phyloP scores from a whole-genome alignment of 2,329 filamentous ascomycete genomes.

The Ophiostoma angusticollis region DNA sequence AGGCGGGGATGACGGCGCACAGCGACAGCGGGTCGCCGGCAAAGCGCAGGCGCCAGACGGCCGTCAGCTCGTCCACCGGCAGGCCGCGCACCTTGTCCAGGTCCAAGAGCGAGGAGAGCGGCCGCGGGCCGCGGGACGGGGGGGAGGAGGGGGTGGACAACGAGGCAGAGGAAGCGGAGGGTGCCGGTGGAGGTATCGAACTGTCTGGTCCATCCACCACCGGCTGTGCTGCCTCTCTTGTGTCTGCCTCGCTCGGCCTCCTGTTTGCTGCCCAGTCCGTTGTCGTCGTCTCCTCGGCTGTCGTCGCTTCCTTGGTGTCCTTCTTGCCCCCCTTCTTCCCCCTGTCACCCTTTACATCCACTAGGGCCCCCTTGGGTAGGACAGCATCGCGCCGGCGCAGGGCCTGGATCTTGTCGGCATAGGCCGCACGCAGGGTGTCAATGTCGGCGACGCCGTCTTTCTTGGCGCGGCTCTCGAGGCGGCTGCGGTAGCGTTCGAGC shows the following conservation, averaged over 20 bases:
- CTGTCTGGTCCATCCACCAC: too few relatives aligned
- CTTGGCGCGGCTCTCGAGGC: conserved; percentile 71
- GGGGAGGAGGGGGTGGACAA: conserved; percentile 17
- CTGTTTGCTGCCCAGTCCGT: background rate
- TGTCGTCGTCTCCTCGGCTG: background rate
- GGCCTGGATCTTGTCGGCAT: conserved; percentile 68
- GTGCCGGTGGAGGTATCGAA: too few relatives aligned
- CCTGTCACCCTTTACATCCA: background rate
- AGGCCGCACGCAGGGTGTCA: conserved; percentile 65
- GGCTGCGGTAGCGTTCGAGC: conserved; percentile 74
- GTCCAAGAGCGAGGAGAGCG: conserved; percentile 51
- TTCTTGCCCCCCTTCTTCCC: background rate
- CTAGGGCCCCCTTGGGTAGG: conserved; percentile 19
- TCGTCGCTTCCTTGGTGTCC: background rate
- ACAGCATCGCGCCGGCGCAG: conserved; percentile 55
- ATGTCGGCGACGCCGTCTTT: conserved; percentile 58
- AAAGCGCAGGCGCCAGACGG: conserved; percentile 83
- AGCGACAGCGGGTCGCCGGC: conserved; percentile 59
- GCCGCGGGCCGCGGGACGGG: conserved; percentile 21
- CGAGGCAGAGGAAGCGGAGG: background rate
- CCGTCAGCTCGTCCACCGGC: conserved; percentile 68
- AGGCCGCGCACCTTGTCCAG: conserved; percentile 62
- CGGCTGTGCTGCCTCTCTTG: background rate
- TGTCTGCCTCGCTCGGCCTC: too few relatives aligned
- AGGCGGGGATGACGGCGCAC: conserved; percentile 67